Evolutionary conservation across 495 filamentous ascomycete species (phyloP).

Genomic region (Penicillium cinerascens): DNA sequence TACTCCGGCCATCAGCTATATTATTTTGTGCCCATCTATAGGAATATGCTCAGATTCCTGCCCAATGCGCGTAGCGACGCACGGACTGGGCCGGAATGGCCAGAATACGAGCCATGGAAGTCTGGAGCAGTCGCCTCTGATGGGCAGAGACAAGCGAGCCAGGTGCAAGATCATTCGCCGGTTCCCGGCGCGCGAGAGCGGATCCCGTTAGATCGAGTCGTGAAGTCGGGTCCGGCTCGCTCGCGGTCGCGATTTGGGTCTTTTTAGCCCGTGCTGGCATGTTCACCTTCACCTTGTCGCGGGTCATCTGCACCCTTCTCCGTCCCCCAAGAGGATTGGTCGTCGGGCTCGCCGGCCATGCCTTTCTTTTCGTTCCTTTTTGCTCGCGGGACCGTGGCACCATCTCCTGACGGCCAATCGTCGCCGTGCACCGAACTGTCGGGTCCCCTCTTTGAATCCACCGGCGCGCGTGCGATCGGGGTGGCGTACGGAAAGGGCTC

Average conservation of each 20-base stretch:
- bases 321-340: background rate
- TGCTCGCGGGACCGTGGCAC: background rate
- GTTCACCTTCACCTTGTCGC: background rate
- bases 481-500: background rate
- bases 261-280: constrained; percentile 2
- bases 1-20: background rate
- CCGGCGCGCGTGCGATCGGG: background rate
- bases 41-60: constrained; percentile 15
- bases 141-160: constrained; percentile 27
- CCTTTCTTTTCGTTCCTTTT: background rate
- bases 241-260: background rate
- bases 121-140: constrained; percentile 1
- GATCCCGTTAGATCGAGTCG: background rate
- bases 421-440: background rate
- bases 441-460: background rate
- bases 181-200: background rate
- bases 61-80: constrained; percentile 13
- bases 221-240: background rate
- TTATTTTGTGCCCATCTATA: background rate
- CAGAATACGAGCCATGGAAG: constrained; percentile 21
- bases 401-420: background rate
- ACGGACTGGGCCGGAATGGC: constrained; percentile 22
- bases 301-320: background rate
- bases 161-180: constrained; percentile 10
- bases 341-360: background rate